phyloP scores from a whole-genome alignment of 225 moss, liverwort and hornwort genomes.

The Physcomitrium patens region DNA sequence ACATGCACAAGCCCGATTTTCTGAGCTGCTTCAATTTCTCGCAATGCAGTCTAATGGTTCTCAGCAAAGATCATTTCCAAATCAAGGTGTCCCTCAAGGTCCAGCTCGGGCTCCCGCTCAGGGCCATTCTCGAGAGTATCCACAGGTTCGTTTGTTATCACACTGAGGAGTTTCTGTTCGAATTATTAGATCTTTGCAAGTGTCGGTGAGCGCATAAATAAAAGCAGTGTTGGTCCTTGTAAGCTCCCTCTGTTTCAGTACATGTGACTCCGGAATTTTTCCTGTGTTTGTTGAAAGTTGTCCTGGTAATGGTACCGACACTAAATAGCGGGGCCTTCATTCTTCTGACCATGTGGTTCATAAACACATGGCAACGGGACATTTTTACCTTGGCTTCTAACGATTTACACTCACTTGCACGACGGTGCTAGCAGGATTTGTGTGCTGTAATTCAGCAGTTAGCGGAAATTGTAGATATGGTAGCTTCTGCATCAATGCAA shows the following conservation, averaged over 20 bases:
- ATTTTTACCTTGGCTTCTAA: background rate
- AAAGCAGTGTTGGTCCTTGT: background rate
- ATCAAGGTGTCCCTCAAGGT: constrained; percentile 10
- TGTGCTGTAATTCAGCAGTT: background rate
- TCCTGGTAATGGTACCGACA: background rate
- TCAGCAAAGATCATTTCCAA: constrained; percentile 18
- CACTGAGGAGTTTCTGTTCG: background rate
- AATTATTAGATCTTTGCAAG: too few relatives aligned
- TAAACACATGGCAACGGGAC: background rate
- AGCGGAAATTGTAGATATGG: background rate
- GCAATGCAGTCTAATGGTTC: constrained; percentile 55
- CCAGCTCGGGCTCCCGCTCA: constrained; percentile 18
- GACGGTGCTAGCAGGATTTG: background rate
- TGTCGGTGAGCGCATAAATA: background rate
- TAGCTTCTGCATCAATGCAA: background rate
- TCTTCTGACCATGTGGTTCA: background rate
- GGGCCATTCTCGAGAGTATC: constrained; percentile 19
- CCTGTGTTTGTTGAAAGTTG: constrained; percentile 1
- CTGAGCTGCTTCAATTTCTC: constrained; percentile 65
- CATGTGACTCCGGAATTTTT: background rate
- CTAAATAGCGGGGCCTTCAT: background rate
- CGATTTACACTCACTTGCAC: background rate
- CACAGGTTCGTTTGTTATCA: constrained; percentile 20
- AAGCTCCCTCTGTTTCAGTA: background rate
- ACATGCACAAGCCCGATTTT: constrained; percentile 57